These are phyloP conservation scores for Trametes gibbosa DNA, from an alignment of 768 basidiomycete species.

Conservation along the genomic window DNA sequence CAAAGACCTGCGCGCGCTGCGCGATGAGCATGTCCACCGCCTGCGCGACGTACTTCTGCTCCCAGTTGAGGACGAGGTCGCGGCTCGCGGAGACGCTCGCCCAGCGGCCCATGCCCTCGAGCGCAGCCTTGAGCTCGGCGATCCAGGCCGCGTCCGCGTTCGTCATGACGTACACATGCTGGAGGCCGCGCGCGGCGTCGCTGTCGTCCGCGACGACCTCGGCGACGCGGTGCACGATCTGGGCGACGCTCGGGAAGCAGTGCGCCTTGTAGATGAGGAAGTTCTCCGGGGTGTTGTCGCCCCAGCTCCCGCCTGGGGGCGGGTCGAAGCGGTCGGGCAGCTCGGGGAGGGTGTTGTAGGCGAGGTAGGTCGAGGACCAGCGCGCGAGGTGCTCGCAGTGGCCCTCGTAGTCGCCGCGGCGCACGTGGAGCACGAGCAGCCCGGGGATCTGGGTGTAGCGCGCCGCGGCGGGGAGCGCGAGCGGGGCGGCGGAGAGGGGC, in stretches of 20 bases:
- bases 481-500: not conserved
- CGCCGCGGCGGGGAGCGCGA: slow-evolving; percentile 7
- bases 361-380: slow-evolving; percentile 34
- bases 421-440: slow-evolving; percentile 47
- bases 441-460: slow-evolving; percentile 32
- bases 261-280: slow-evolving; percentile 39
- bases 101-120: slow-evolving; percentile 41
- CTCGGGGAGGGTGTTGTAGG: slow-evolving; percentile 41
- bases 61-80: slow-evolving; percentile 53
- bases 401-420: slow-evolving; percentile 45
- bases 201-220: slow-evolving; percentile 23
- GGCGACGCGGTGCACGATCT: slow-evolving; percentile 46
- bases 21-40: slow-evolving; percentile 68
- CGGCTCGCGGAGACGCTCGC: slow-evolving; percentile 49
- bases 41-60: slow-evolving; percentile 55
- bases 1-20: slow-evolving; percentile 58
- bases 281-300: slow-evolving; percentile 25
- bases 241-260: slow-evolving; percentile 51
- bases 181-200: slow-evolving; percentile 30
- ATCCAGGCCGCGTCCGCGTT: slow-evolving; percentile 57
- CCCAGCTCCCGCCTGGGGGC: slow-evolving; percentile 4
- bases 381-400: slow-evolving; percentile 43
- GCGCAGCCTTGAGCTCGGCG: slow-evolving; percentile 39
- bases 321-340: slow-evolving; percentile 36
- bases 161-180: slow-evolving; percentile 60